These are phyloP conservation scores for Fusarium lyarnte DNA, from an alignment of 2,329 filamentous ascomycete species.

Conservation along the genomic window DNA sequence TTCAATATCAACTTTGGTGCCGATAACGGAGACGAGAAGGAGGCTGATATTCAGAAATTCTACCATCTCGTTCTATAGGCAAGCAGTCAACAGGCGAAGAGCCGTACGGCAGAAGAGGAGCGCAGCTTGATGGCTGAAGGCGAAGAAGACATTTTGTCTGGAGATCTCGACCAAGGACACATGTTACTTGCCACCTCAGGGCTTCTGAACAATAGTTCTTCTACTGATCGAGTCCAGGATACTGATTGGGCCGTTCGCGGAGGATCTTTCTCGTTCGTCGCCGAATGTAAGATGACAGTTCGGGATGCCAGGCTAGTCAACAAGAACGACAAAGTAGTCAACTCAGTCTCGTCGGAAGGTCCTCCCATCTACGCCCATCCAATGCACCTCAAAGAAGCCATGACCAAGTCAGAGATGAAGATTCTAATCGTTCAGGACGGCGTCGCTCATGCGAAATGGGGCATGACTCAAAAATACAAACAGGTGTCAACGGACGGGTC, in stretches of 20 bases:
- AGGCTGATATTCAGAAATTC: too few species aligned
- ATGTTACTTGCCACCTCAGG: background rate
- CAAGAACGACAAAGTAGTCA: rapidly evolving
- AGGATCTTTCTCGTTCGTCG: background rate
- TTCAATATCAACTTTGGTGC: too few species aligned
- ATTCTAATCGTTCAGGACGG: background rate
- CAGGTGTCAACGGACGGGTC: too few species aligned
- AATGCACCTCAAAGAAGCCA: background rate
- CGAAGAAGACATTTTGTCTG: too few species aligned
- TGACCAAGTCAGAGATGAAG: background rate
- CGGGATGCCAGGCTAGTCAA: background rate
- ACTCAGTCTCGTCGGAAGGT: rapidly evolving
- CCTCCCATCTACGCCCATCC: background rate
- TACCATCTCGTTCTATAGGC: too few species aligned
- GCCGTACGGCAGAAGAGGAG: rapidly evolving
- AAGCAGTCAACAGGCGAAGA: background rate
- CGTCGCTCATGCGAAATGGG: background rate
- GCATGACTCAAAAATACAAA: background rate
- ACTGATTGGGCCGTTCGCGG: background rate
- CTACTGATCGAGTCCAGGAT: background rate
- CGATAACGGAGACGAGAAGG: too few species aligned
- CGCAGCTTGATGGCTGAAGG: rapidly evolving
- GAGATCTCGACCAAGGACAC: background rate
- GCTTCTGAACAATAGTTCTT: background rate
- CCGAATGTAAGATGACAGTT: background rate